Base-by-base conservation (phyloP, 306 rosid genomes). In the Fragaria ananassa region DNA sequence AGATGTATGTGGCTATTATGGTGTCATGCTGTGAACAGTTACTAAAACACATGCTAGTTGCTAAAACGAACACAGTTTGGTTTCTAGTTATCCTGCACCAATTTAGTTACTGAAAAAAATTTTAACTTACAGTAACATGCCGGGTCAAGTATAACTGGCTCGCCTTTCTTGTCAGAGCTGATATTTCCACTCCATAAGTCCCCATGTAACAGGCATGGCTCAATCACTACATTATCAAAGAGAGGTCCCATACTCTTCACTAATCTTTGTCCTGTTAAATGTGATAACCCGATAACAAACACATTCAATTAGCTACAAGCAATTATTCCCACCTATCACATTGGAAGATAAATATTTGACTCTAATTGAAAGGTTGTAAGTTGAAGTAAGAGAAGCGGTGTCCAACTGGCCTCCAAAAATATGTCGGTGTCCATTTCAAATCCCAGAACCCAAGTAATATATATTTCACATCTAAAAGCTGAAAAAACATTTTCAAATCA, bases 161-260 rank as follows among this genome's bases (percentile, higher is more conserved):
- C 96, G 57, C 97, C 96, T 37, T 92, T 90, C 65, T 84, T 88
- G 86, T 90, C 96, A 7, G 90, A 84, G 86, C 96, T 85, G 51
- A 92, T 88, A 80, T 95, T 95, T 81, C 98, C 98, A 63, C 98
- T 90, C 98, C 98, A 92, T 10, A 95, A 87, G 79, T 92, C 98
- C 80, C 98, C 97, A 67, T 95, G 98, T 77, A 95, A 82, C 84
- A 95, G 86, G 88, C 97, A 92, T 49, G 98, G 97, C 76, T 95
- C 93, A 70, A 92, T 85, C 31, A 17, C 89, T 78, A 84, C 75
- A 75, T 83, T 82, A 37, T 89, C 89, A 75, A 95, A 95, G 12
- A 95, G 85, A 17, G 85, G 81, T 78, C 85, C 86, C 81, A 95
- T 89, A 83, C 81, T 86, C 72, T 90, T 89, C 76, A 88, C 90